phyloP scores from a whole-genome alignment of 805 yeast species.

The Danielozyma ontarioensis region DNA sequence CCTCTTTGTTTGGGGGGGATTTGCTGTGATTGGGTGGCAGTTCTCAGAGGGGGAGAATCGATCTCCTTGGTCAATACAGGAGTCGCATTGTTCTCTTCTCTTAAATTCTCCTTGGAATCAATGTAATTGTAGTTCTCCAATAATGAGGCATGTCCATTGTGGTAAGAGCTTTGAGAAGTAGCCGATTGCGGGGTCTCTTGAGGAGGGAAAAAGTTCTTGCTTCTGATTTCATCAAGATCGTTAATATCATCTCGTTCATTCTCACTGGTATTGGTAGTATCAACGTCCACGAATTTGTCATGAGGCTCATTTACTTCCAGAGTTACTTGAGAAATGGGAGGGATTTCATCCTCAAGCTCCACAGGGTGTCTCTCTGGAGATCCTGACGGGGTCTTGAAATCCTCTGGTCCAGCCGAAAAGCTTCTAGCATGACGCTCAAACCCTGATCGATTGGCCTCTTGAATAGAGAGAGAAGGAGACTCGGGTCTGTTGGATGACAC shows the following conservation, averaged over 20 bases:
- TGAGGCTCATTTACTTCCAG: not conserved
- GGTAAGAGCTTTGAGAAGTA: conserved; percentile 3
- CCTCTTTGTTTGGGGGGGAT: not conserved
- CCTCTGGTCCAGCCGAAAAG: conserved; percentile 29
- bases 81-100: conserved; percentile 3
- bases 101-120: conserved; percentile 14
- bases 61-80: not conserved
- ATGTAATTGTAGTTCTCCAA: conserved; percentile 29
- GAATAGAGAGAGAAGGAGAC: conserved; percentile 12
- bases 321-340: not conserved
- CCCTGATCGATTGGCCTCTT: conserved; percentile 9
- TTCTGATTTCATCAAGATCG: conserved; percentile 9
- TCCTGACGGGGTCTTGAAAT: conserved; percentile 19
- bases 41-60: not conserved
- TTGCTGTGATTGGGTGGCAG: not conserved
- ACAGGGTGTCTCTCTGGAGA: conserved; percentile 14
- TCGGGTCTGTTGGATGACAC: conserved; percentile 5
- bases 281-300: conserved; percentile 27
- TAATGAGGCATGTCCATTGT: conserved; percentile 8
- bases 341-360: too few species aligned
- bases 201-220: conserved; percentile 1
- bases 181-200: conserved; percentile 1
- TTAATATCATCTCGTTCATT: conserved; percentile 1
- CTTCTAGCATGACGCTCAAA: conserved; percentile 29
- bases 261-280: conserved; percentile 15